Conservation (phyloP, 1,284 basidiomycete species). For the Leucocoprinus gongylophorus region DNA sequence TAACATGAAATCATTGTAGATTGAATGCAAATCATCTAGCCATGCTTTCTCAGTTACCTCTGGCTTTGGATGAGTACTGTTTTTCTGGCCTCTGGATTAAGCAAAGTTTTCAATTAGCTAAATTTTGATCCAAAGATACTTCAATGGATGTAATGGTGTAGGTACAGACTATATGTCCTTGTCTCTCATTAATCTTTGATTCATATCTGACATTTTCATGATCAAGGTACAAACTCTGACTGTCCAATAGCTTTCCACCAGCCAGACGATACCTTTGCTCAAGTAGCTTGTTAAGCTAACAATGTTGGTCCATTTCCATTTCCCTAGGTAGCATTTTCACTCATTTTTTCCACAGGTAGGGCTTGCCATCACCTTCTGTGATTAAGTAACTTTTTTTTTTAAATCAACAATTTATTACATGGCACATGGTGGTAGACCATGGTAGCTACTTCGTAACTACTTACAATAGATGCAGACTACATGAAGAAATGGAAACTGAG, state of each 20-base stretch:
- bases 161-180: constrained; percentile 31
- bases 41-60: background rate
- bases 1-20: background rate
- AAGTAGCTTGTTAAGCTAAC: constrained; percentile 32
- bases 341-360: background rate
- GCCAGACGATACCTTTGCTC: constrained; percentile 27
- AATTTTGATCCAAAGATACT: constrained; percentile 24
- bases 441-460: too few species aligned
- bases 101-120: background rate
- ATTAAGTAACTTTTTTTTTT: too few species aligned
- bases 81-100: background rate
- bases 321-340: background rate
- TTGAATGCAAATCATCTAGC: background rate
- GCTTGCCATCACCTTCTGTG: constrained; percentile 28
- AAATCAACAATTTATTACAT: too few species aligned
- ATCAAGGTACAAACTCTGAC: constrained; percentile 24
- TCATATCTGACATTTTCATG: background rate
- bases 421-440: too few species aligned
- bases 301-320: constrained; percentile 23
- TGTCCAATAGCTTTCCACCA: constrained; percentile 32
- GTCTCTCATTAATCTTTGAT: background rate
- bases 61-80: constrained; percentile 24
- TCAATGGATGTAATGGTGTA: constrained; percentile 35
- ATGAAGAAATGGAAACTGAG: too few species aligned
- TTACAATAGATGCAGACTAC: too few species aligned